A percentile compares a stretch with the other conserved stretches of the same genome.
Evolutionary conservation across 768 basidiomycete species (phyloP).

Genomic region (Thelephora aurantiotincta): DNA sequence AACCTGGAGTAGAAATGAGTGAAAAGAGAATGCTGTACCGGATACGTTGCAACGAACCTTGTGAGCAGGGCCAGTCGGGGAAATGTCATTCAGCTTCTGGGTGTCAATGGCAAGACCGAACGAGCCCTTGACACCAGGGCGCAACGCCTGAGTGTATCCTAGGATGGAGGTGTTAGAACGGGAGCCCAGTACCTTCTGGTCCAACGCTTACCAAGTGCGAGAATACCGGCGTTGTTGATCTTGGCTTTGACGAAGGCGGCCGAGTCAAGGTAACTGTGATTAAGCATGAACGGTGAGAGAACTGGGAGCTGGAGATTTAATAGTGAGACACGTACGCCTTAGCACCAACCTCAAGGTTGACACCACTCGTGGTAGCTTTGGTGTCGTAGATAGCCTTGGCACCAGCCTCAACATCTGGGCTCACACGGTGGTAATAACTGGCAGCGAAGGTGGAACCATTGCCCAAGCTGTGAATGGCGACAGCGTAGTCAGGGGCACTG

Average conservation of each 20-base stretch:
- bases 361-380: constrained; percentile 76
- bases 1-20: constrained; percentile 24
- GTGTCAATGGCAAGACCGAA: constrained; percentile 96
- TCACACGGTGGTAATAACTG: constrained; percentile 97
- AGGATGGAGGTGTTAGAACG: constrained; percentile 1
- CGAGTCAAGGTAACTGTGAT: constrained; percentile 58
- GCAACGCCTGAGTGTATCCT: constrained; percentile 89
- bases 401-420: constrained; percentile 82
- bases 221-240: constrained; percentile 92
- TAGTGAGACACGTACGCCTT: constrained; percentile 56
- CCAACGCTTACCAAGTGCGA: constrained; percentile 52
- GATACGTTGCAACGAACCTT: constrained; percentile 30
- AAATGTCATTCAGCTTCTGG: constrained; percentile 69
- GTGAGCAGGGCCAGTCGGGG: constrained; percentile 51
- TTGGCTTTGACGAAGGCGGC: constrained; percentile 95
- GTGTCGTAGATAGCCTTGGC: constrained; percentile 95
- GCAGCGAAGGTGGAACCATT: constrained; percentile 91
- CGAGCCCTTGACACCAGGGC: constrained; percentile 82
- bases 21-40: constrained; percentile 1
- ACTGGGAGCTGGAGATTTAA: not conserved
- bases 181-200: constrained; percentile 3
- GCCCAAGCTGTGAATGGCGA: constrained; percentile 88
- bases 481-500: constrained; percentile 91
- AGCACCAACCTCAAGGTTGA: constrained; percentile 87
- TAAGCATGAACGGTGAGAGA: constrained; percentile 2